Conservation (phyloP, 139 green algal genomes). For the Asterochloris erici region DNA sequence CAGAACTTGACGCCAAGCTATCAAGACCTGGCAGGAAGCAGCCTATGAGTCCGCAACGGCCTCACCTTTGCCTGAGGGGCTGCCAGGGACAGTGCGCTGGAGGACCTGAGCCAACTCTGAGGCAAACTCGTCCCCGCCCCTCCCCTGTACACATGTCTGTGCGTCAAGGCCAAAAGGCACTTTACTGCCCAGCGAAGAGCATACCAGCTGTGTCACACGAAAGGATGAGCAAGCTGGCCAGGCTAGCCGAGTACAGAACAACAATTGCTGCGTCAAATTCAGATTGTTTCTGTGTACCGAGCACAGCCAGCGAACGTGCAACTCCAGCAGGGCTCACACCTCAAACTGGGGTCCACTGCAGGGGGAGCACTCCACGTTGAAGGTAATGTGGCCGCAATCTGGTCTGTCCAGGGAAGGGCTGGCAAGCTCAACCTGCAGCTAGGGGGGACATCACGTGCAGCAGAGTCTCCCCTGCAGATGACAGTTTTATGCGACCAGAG, state of each 20-base stretch:
- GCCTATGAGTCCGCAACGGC: background rate
- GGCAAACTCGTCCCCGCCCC: conserved; percentile 61
- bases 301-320: background rate
- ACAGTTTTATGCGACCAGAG: too few relatives aligned
- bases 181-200: background rate
- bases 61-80: conserved; percentile 27
- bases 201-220: background rate
- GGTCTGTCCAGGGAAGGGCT: conserved; percentile 3
- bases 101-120: conserved; percentile 51
- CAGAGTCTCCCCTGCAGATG: too few relatives aligned
- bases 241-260: background rate
- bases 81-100: conserved; percentile 43
- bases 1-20: background rate
- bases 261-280: background rate
- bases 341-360: background rate
- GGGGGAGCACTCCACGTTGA: conserved; percentile 10
- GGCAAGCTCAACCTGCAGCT: conserved; percentile 9
- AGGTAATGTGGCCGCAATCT: conserved; percentile 7
- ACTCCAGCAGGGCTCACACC: background rate
- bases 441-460: too few relatives aligned
- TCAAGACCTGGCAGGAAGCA: background rate
- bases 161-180: background rate
- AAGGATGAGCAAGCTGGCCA: background rate
- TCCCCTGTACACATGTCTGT: conserved; percentile 38
- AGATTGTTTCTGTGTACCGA: background rate